Conservation (phyloP, 257 asterid species). For the Solanum pinnatisectum region DNA sequence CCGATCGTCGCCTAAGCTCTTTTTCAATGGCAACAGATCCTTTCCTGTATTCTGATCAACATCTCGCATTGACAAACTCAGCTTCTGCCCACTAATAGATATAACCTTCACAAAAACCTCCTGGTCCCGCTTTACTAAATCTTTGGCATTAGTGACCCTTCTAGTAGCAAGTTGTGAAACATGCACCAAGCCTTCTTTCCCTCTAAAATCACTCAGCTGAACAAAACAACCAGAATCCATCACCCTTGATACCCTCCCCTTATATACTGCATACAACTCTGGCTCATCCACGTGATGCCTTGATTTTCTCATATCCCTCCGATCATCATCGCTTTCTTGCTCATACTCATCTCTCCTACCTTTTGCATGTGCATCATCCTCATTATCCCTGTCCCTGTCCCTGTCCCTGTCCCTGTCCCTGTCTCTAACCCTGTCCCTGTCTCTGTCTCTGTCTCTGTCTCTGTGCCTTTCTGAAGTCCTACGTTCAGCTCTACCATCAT, state of each 20-base stretch:
- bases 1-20: constrained; percentile 45
- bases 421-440: too few relatives aligned
- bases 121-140: constrained; percentile 81
- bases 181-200: constrained; percentile 86
- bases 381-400: background rate
- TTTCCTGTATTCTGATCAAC: constrained; percentile 87
- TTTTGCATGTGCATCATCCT: background rate
- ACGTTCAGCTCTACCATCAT: constrained; percentile 11
- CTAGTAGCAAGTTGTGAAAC: constrained; percentile 81
- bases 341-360: constrained; percentile 8
- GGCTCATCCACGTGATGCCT: constrained; percentile 34
- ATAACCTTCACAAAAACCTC: constrained; percentile 85
- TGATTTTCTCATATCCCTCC: constrained; percentile 28
- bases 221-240: constrained; percentile 97
- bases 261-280: constrained; percentile 57
- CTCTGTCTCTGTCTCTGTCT: background rate
- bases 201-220: constrained; percentile 58
- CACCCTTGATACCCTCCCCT: constrained; percentile 84
- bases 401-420: background rate
- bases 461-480: constrained; percentile 15
- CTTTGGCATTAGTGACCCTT: constrained; percentile 81
- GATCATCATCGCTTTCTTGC: constrained; percentile 37
- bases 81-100: constrained; percentile 65
- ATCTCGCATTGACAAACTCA: constrained; percentile 88
- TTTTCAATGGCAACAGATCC: constrained; percentile 78